Percentiles rank a stretch among this genome's conserved stretches.
phyloP scores from a whole-genome alignment of 2,329 filamentous ascomycete species.

The Colletotrichum lentis region DNA sequence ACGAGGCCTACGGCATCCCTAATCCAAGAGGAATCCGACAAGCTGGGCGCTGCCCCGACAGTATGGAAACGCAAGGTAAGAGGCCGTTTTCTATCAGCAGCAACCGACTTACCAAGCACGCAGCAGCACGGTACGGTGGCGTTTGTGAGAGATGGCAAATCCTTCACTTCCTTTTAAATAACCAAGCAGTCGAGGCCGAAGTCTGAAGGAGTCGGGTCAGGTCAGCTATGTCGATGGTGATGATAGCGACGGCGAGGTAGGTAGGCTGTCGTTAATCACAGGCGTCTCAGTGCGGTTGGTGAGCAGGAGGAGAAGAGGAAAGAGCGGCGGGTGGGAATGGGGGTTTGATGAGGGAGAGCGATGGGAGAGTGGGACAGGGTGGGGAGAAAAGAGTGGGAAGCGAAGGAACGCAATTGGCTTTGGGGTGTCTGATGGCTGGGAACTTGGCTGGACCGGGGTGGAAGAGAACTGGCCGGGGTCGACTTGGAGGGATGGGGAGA shows the following conservation, averaged over 20 bases:
- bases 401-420: conserved; percentile 37
- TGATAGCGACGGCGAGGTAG: conserved; percentile 9
- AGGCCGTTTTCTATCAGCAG: neutral
- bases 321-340: conserved; percentile 22
- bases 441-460: conserved; percentile 25
- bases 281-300: conserved; percentile 13
- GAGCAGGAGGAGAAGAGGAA: neutral
- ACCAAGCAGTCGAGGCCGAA: neutral
- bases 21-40: neutral
- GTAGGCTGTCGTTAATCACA: conserved; percentile 18
- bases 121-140: neutral
- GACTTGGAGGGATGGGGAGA: neutral
- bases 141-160: neutral
- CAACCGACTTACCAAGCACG: conserved; percentile 5
- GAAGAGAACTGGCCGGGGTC: conserved; percentile 14
- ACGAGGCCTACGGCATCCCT: neutral
- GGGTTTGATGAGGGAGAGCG: conserved; percentile 29
- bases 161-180: neutral
- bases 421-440: conserved; percentile 34
- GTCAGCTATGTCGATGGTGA: conserved; percentile 11
- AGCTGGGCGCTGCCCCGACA: conserved; percentile 3
- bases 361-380: conserved; percentile 30
- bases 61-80: conserved; percentile 19
- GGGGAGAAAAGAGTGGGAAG: conserved; percentile 32
- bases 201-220: neutral